Conservation (phyloP, 1,284 basidiomycete genomes). For the Flammula alnicola region DNA sequence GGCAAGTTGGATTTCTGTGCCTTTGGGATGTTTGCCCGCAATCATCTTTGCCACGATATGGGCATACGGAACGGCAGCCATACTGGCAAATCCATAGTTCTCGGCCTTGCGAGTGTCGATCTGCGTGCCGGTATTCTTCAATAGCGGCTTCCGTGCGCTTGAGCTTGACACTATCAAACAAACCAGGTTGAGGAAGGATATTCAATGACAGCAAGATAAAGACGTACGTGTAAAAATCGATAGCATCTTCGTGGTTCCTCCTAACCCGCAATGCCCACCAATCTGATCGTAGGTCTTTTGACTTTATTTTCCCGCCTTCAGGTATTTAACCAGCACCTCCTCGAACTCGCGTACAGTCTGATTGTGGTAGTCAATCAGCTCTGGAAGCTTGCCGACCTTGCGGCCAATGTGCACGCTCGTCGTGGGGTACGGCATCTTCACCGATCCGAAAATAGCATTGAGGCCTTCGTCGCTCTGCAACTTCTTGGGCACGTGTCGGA, state of each 20-base stretch:
- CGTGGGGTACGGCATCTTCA: conserved; percentile 83
- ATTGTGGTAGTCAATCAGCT: conserved; percentile 86
- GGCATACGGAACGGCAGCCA: conserved; percentile 91
- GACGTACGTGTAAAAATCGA: conserved; percentile 81
- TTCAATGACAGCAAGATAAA: conserved; percentile 1
- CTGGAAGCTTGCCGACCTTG: conserved; percentile 74
- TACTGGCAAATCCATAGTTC: conserved; percentile 92
- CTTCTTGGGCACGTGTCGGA: conserved; percentile 76
- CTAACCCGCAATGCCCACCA: conserved; percentile 76
- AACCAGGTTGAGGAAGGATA: no score
- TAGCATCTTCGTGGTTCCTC: conserved; percentile 81
- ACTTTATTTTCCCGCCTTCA: conserved; percentile 78
- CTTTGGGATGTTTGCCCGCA: conserved; percentile 70
- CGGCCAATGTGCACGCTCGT: conserved; percentile 85
- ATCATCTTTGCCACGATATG: conserved; percentile 82
- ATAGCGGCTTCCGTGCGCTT: conserved; percentile 80
- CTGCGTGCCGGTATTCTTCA: conserved; percentile 74
- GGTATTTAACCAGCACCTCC: conserved; percentile 80
- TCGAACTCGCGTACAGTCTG: conserved; percentile 86
- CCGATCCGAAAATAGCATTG: conserved; percentile 68
- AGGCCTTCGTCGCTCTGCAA: conserved; percentile 80
- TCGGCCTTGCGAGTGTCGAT: conserved; percentile 82
- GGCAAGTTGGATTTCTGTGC: conserved; percentile 71
- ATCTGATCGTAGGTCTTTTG: conserved; percentile 78
- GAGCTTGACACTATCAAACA: conserved; percentile 63